Evolutionary conservation across 306 rosid species (phyloP).

Genomic region (Gastrolobium villosum): DNA sequence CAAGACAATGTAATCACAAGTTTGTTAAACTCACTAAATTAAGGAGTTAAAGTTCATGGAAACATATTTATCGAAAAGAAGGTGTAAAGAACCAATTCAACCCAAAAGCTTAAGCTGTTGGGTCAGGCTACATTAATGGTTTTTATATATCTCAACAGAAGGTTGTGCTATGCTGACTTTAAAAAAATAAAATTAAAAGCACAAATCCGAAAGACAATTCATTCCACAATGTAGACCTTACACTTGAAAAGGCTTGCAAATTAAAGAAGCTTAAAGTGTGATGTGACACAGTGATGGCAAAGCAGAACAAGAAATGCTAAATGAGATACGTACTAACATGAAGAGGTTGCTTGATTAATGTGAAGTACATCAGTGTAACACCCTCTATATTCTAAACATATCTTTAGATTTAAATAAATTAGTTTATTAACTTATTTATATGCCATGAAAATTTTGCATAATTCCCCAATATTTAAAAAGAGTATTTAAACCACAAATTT

Average conservation of each 20-base stretch:
- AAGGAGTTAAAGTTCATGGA: neutral
- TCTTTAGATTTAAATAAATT: too few relatives aligned
- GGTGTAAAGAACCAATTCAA: too few relatives aligned
- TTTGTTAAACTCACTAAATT: constrained; percentile 15
- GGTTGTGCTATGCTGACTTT: constrained; percentile 6
- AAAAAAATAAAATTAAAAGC: neutral
- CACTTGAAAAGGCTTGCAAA: constrained; percentile 29
- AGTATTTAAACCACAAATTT: too few relatives aligned
- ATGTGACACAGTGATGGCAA: constrained; percentile 6
- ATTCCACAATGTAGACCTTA: constrained; percentile 8
- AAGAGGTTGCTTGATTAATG: constrained; percentile 15
- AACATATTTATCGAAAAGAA: constrained; percentile 16
- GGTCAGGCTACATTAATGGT: too few relatives aligned
- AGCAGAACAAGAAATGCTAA: constrained; percentile 27
- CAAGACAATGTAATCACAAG: constrained; percentile 16
- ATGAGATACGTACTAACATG: constrained; percentile 26
- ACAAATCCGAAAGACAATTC: neutral
- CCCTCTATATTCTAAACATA: too few relatives aligned
- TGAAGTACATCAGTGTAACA: neutral
- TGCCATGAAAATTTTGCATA: too few relatives aligned
- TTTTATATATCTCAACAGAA: too few relatives aligned
- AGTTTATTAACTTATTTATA: too few relatives aligned
- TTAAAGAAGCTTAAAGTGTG: constrained; percentile 5
- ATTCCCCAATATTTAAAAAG: too few relatives aligned
- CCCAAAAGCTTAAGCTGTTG: too few relatives aligned